Conservation (phyloP, 1,284 basidiomycete genomes). For the Tremellales sp. region DNA sequence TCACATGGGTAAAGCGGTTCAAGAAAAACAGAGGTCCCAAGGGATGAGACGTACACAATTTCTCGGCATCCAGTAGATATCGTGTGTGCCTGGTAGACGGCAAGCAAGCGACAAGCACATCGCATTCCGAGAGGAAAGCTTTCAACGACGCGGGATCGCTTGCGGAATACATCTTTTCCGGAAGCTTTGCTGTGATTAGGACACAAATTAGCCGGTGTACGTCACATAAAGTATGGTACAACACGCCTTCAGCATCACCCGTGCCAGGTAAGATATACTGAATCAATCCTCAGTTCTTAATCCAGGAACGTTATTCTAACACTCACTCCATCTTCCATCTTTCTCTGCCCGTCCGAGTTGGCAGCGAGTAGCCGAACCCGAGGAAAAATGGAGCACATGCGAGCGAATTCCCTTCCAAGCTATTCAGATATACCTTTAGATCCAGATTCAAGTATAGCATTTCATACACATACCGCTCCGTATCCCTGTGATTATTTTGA, state of each 20-base stretch:
- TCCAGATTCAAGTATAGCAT: slow-evolving; percentile 42
- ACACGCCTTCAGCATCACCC: slow-evolving; percentile 37
- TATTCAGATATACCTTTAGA: slow-evolving; percentile 36
- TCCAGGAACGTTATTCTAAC: too few species aligned
- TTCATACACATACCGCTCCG: slow-evolving; percentile 39
- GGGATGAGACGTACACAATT: slow-evolving; percentile 30
- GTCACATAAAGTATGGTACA: neutral
- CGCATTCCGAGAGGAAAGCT: slow-evolving; percentile 36
- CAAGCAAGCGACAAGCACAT: slow-evolving; percentile 42
- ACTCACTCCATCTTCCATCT: too few species aligned
- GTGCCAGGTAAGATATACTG: slow-evolving; percentile 39
- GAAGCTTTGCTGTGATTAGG: slow-evolving; percentile 28
- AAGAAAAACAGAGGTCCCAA: too few species aligned
- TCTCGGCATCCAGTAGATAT: slow-evolving; percentile 36
- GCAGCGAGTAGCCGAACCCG: slow-evolving; percentile 28
- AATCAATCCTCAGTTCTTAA: neutral
- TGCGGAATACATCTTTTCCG: slow-evolving; percentile 41
- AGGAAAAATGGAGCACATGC: slow-evolving; percentile 33
- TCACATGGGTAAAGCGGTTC: neutral
- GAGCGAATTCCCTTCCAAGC: slow-evolving; percentile 45
- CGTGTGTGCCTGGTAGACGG: slow-evolving; percentile 39
- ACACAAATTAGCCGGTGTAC: neutral
- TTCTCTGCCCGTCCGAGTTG: neutral
- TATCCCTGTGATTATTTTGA: slow-evolving; percentile 24
- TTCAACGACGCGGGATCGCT: slow-evolving; percentile 33